Base-by-base conservation (phyloP, 1,139 yeast species). In the Scheffersomyces parashehatae region DNA sequence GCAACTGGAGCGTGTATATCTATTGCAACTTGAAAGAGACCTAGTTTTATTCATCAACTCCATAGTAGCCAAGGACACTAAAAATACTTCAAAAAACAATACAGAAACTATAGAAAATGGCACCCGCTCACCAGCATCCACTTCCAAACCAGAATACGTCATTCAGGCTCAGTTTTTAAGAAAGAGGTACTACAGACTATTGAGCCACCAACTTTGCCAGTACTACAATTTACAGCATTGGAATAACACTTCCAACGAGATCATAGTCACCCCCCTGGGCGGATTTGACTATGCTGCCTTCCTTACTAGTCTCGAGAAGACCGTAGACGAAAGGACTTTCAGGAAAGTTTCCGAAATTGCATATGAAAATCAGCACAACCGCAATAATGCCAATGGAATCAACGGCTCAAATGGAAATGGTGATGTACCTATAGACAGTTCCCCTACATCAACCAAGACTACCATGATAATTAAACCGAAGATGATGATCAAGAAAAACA, bases 131-230 rank as follows among this genome's bases (percentile, higher is more conserved):
- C 3, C 12, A 31, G 24, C 15, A 31, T 14, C 35, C 2, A 13
- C 33, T 2, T 14, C 28, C 10, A 29, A 31, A 30, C 20, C 14
- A 11, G 38, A 33, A 13, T 55, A 56, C 39, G 43, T 49, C 1
- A 61, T 65, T 28, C 53, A 49, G 32, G 56, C 64, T 8, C 53
- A 48, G 31, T 64, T 74, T 58, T 83, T 74, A 26, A 70, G 81
- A 72, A 85, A 85, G 59, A 82, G 88, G 2, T 85, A 82, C 59
- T 83, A 81, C 52, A 65, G 91, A 50, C 64, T 85, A 33, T 62
- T 85, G 42, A 75, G 85, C 1, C 90, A 85, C 59, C 86, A 85
- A 49, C 64, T 84, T 29, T 87, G 90, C 12, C 85, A 82, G 34
- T 83, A 83, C 59, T 84, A 85, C 56, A 67, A 72, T 26, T 60